Conservation (phyloP, 768 basidiomycete species). For the Serendipita sp. region DNA sequence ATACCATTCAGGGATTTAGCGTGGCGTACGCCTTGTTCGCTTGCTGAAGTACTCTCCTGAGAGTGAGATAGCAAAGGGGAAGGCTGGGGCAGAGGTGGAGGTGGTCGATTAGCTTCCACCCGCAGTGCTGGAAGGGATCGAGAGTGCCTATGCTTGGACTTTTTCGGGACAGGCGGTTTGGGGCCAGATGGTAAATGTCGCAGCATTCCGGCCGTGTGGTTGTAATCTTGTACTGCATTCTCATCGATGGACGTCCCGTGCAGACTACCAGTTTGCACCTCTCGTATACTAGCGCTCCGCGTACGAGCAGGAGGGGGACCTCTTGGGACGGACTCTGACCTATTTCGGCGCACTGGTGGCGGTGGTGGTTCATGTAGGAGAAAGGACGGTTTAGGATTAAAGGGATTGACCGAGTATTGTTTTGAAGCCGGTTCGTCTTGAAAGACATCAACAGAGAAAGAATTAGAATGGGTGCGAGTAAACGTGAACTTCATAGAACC, state of each 20-base stretch:
- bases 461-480: slow-evolving; percentile 1
- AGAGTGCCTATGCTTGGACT: neutral
- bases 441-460: slow-evolving; percentile 1
- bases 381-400: neutral
- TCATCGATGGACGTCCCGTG: neutral
- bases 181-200: neutral
- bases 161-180: neutral
- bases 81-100: neutral
- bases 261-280: neutral
- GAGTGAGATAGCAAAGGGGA: neutral
- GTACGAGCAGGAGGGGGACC: neutral
- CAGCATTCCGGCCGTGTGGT: neutral
- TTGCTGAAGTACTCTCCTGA: neutral
- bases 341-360: neutral
- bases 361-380: neutral
- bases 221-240: neutral
- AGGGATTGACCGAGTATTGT: neutral
- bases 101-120: neutral
- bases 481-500: slow-evolving; percentile 3
- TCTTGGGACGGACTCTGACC: neutral
- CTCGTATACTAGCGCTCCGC: neutral
- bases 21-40: neutral
- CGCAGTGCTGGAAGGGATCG: neutral
- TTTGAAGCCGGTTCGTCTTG: neutral
- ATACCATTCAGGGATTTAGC: neutral